Evolutionary conservation across 2,329 filamentous ascomycete genomes (phyloP).

Genomic region (Penicillium sclerotiorum): DNA sequence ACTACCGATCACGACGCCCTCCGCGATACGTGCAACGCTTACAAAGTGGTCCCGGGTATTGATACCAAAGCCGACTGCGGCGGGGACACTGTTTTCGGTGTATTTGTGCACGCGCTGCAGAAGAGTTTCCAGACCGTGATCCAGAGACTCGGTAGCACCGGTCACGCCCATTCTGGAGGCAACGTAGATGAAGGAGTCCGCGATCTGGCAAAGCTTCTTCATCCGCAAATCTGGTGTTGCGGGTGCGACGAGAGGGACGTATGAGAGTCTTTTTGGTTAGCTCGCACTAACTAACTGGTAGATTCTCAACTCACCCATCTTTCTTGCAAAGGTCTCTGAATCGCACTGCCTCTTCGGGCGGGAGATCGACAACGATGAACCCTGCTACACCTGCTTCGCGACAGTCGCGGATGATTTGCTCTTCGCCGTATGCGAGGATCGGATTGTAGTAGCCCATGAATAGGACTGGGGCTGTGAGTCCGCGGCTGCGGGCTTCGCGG

Average conservation of each 20-base stretch:
- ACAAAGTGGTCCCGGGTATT: constrained; percentile 90
- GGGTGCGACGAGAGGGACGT: constrained; percentile 89
- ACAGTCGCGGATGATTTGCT: constrained; percentile 77
- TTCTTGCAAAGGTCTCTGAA: constrained; percentile 83
- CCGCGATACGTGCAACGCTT: constrained; percentile 75
- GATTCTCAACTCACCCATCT: constrained; percentile 59
- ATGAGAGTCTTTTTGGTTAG: constrained; percentile 88
- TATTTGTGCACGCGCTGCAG: constrained; percentile 82
- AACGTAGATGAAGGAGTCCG: constrained; percentile 97
- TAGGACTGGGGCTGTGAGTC: constrained; percentile 77
- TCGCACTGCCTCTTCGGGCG: constrained; percentile 34
- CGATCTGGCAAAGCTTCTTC: constrained; percentile 88
- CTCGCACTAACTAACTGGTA: too few species aligned
- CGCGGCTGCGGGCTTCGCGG: constrained; percentile 70
- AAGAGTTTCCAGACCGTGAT: constrained; percentile 73
- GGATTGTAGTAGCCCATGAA: constrained; percentile 99
- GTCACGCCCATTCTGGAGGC: constrained; percentile 95
- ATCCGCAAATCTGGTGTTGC: constrained; percentile 86
- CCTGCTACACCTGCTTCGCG: constrained; percentile 49
- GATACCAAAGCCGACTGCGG: constrained; percentile 90
- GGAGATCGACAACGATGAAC: constrained; percentile 21
- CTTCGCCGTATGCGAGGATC: constrained; percentile 86
- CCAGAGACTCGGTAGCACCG: constrained; percentile 80
- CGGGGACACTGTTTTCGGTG: constrained; percentile 76
- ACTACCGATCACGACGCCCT: constrained; percentile 92